These are phyloP conservation scores for Verticillium zaregamsianum DNA, from an alignment of 2,329 filamentous ascomycete species.

Conservation along the genomic window DNA sequence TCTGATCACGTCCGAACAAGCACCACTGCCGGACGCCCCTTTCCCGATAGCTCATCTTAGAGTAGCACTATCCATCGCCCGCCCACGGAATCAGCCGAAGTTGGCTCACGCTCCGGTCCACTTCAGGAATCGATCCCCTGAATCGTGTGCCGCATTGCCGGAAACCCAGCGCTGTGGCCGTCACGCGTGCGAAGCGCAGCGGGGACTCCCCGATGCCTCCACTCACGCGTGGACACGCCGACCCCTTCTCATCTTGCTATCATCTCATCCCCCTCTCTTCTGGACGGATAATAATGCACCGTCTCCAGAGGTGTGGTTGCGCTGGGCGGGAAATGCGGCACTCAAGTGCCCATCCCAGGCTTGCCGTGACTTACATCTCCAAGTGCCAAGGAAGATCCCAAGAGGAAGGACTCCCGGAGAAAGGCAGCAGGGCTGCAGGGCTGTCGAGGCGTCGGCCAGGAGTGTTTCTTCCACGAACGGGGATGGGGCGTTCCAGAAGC, in stretches of 20 bases:
- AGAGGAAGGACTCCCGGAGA: not conserved
- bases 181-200: not conserved
- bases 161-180: not conserved
- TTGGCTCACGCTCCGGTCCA: not conserved
- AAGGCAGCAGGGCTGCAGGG: not conserved
- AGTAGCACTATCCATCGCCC: not conserved
- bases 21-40: not conserved
- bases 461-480: not conserved
- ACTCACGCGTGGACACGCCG: not conserved
- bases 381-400: too few relatives aligned
- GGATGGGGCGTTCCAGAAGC: not conserved
- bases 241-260: not conserved
- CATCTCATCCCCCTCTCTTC: not conserved
- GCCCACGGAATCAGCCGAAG: not conserved
- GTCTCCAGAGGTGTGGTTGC: not conserved
- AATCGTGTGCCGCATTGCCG: not conserved
- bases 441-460: not conserved
- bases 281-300: not conserved
- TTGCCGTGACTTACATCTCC: too few relatives aligned
- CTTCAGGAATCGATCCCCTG: not conserved
- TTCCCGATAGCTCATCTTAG: not conserved
- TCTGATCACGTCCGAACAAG: not conserved
- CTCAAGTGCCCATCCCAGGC: too few relatives aligned
- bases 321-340: not conserved
- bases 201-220: not conserved